A percentile compares a stretch with the other conserved stretches of the same genome.
phyloP scores from a whole-genome alignment of 208 protist genomes.

The Angomonas ambiguus region DNA sequence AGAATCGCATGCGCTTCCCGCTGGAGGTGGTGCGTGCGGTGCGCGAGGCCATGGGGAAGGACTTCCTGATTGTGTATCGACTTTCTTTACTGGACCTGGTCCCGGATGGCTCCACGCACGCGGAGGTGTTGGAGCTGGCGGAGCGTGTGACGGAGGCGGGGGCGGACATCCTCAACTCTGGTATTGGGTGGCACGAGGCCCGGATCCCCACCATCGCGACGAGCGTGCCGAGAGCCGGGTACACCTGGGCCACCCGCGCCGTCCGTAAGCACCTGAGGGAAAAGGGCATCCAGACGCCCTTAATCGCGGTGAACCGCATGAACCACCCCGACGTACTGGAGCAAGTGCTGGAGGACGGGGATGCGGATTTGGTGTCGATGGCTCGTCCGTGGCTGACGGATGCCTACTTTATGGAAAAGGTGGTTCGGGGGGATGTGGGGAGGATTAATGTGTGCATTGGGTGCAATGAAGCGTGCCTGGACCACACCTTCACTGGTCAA shows the following conservation, averaged over 20 bases:
- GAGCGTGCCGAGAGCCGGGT: slow-evolving; percentile 65
- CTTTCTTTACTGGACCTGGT: slow-evolving; percentile 83
- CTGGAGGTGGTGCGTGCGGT: slow-evolving; percentile 65
- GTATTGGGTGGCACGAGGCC: slow-evolving; percentile 89
- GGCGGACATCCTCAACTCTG: slow-evolving; percentile 85
- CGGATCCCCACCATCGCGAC: slow-evolving; percentile 87
- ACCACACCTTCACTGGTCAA: slow-evolving; percentile 60
- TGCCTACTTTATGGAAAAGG: slow-evolving; percentile 67
- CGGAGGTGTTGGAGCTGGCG: slow-evolving; percentile 60
- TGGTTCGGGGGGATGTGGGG: slow-evolving; percentile 30
- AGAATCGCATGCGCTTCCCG: slow-evolving; percentile 79
- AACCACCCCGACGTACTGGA: slow-evolving; percentile 69
- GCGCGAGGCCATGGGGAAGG: slow-evolving; percentile 40
- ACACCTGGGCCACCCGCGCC: slow-evolving; percentile 54
- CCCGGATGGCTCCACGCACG: slow-evolving; percentile 61
- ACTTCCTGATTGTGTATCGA: slow-evolving; percentile 89
- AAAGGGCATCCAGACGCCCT: slow-evolving; percentile 44
- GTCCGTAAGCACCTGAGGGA: slow-evolving; percentile 29
- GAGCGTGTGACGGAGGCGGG: slow-evolving; percentile 54
- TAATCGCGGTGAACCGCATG: slow-evolving; percentile 82
- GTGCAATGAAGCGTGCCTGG: slow-evolving; percentile 88
- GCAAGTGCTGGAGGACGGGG: slow-evolving; percentile 38
- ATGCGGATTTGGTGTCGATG: slow-evolving; percentile 80
- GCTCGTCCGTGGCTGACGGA: slow-evolving; percentile 77
- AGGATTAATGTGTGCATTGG: slow-evolving; percentile 89